Base-by-base conservation (phyloP, 106 monocot species). In the Gastrodia elata region DNA sequence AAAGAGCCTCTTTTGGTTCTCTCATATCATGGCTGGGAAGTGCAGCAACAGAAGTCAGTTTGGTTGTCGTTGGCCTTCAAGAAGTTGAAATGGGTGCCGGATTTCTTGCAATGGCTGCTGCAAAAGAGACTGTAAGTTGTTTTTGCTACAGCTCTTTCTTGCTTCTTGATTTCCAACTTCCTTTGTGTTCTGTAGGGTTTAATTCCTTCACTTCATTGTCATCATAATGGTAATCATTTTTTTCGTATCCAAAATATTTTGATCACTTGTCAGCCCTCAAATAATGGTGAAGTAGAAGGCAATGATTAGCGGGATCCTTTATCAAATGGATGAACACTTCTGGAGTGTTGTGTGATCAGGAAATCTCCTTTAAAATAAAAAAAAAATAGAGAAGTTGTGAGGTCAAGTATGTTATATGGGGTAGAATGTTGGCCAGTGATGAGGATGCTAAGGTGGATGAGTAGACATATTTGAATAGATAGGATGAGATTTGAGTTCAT, bases 81-180 rank as follows among this genome's bases (percentile, higher is more conserved):
- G 87, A 87, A 72, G 82, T 87, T 70, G 87, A 87, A 76, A 87
- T 87, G 87, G 87, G 87, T 57, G 87, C 87, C 30, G 73, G 87
- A 8, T 76, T 84, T 77, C 84, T 87, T 68, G 87, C 87, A 57
- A 77, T 87, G 77, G 80, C 87, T 55, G 84, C 82, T 38, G 87
- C 87, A 76, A 87, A 87, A 74, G 87, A 87, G 77, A 87, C 87
- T 67, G 87, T 87, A 83, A 81, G 87, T 36, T 73, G 36, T 8
- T 16, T 57, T 22, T 58, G 27, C n/a, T 55, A 20, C 16, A 64
- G 42, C 43, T 70, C 69, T 69, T 40, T 40, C 1, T 69, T 39
- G 39, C 15, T 69, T 69, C 8, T 40, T 40, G 5, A 40, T 73
- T 30, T 27, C 28, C 52, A 56, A 56, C 8, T 49, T 49, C 49